Base-by-base conservation (phyloP, 768 basidiomycete species). In the Mycena capillaripes region DNA sequence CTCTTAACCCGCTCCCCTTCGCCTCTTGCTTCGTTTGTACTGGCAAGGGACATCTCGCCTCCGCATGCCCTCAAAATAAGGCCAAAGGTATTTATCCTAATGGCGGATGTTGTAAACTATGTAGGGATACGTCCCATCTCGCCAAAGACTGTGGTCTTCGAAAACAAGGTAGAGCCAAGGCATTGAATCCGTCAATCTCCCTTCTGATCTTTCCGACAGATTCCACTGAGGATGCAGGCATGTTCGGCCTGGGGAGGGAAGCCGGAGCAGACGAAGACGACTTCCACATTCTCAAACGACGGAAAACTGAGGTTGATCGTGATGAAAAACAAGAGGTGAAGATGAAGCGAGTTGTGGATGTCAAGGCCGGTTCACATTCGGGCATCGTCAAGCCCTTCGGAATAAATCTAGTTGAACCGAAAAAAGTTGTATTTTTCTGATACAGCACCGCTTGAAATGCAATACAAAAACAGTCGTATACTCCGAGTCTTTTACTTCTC, bases 201-300 rank as follows among this genome's bases (percentile, higher is more conserved):
- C 14, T 65, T 48, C 64, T 71, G 34, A 58, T 25, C 61, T 38
- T 36, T 70, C 60, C 79, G 74, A 48, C 76, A 84, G 85, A 85
- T 78, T 81, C 81, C 25, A 78, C 81, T 0, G 80, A 88, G 14
- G 81, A 79, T 3, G 79, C 84, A 3, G 74, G 77, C 9, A 74
- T 86, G 0, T 74, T 89, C 0, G 86, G 90, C 21, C 81, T 87
- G 9, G 88, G 89, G 21, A 79, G 79, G 34, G 90, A 86, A 44
- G 90, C 88, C 0, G 95, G 96, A 27, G 93, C 97, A 11, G 97
- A 98, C 79, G 97, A 98, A 80, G 97, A 98, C 78, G 97, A 98
- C 79, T 98, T 97, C 82, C 96, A 97, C 80, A 85, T 86, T 0
- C 87, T 96, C 80, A 92, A 92, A 78, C 88, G 95, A 52, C 87